phyloP scores from a whole-genome alignment of 169 alveolate species.

The Cryptosporidium ubiquitum region DNA sequence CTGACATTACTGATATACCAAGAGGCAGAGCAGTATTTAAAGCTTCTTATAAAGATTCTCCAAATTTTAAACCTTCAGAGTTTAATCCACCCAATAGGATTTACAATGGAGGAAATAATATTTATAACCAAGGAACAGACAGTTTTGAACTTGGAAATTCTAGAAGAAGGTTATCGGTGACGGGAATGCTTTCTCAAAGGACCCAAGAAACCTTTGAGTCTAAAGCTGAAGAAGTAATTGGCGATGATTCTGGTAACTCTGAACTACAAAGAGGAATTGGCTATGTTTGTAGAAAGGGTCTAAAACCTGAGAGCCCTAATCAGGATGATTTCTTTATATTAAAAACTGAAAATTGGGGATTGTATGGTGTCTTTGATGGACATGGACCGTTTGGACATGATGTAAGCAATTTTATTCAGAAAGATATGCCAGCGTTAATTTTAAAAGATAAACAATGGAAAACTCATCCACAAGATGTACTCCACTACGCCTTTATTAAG shows the following conservation, averaged over 20 bases:
- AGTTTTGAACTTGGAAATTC: constrained; percentile 26
- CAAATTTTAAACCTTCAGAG: neutral
- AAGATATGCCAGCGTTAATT: constrained; percentile 79
- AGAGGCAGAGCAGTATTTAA: constrained; percentile 72
- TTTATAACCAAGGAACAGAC: neutral
- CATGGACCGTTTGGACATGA: constrained; percentile 92
- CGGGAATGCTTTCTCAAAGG: constrained; percentile 61
- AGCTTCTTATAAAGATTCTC: constrained; percentile 13
- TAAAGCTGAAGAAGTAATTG: constrained; percentile 65
- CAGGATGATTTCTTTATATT: constrained; percentile 87
- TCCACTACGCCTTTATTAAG: constrained; percentile 79
- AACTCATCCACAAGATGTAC: constrained; percentile 78
- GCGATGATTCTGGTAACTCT: constrained; percentile 43
- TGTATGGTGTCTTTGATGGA: constrained; percentile 91
- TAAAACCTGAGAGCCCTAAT: constrained; percentile 89
- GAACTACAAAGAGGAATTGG: constrained; percentile 80
- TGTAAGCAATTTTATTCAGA: constrained; percentile 84
- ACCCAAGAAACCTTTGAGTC: constrained; percentile 66
- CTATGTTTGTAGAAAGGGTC: constrained; percentile 86
- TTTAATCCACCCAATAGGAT: neutral
- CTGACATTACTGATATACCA: constrained; percentile 23
- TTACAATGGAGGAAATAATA: neutral
- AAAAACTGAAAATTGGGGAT: constrained; percentile 78
- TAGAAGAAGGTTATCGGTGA: constrained; percentile 57
- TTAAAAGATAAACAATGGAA: constrained; percentile 65